A percentile compares a stretch with the other conserved stretches of the same genome.
Evolutionary conservation across 2,329 filamentous ascomycete genomes (phyloP).

Genomic region (Diaporthe helianthi): DNA sequence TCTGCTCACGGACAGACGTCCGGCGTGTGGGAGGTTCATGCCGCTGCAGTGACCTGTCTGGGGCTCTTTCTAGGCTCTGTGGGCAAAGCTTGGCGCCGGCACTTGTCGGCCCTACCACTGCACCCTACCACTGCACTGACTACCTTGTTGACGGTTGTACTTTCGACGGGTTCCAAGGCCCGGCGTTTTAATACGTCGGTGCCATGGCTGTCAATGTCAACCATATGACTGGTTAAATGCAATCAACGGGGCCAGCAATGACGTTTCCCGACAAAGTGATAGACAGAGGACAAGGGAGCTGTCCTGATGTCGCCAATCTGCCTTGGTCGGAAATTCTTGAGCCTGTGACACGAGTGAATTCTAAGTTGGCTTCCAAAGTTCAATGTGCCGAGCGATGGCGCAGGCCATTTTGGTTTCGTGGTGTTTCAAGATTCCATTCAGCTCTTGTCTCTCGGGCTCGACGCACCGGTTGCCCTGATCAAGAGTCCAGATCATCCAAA

Average conservation of each 20-base stretch:
- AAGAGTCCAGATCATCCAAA: conserved; percentile 13
- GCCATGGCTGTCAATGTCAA: conserved; percentile 16
- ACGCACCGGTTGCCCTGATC: neutral
- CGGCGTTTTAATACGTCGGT: neutral
- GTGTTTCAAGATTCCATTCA: conserved; percentile 13
- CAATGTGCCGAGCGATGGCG: conserved; percentile 2
- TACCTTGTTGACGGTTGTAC: neutral
- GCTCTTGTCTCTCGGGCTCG: neutral
- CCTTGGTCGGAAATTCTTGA: neutral
- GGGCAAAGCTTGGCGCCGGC: conserved; percentile 15
- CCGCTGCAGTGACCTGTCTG: neutral
- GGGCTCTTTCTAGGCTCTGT: neutral
- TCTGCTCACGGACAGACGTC: neutral
- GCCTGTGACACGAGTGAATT: neutral
- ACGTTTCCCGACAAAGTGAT: neutral
- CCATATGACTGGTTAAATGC: neutral
- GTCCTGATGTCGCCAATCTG: neutral
- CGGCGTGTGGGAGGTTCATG: neutral
- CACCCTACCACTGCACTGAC: no score
- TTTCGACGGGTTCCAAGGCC: neutral
- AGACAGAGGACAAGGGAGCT: neutral
- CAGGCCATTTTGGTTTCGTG: neutral
- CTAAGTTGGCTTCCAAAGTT: no score
- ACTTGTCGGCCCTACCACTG: conserved; percentile 1
- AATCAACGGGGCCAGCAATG: conserved; percentile 7